Conservation (phyloP, 2,329 filamentous ascomycete genomes). For the Ampelomyces quisqualis region DNA sequence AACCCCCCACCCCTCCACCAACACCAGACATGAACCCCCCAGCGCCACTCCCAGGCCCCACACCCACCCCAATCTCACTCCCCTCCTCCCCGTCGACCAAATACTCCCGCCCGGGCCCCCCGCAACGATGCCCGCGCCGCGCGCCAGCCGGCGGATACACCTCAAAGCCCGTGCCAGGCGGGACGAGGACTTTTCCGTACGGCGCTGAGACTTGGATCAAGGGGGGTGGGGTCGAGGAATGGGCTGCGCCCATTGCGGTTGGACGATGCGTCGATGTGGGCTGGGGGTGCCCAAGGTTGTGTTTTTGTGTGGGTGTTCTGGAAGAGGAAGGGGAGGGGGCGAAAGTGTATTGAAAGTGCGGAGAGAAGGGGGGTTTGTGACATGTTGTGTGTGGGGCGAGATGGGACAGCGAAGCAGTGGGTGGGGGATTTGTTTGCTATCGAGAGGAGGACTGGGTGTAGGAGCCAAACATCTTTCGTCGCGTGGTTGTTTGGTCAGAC, state of each 20-base stretch:
- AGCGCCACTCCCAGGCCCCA: neutral
- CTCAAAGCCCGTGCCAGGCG: constrained; percentile 5
- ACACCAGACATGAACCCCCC: no score
- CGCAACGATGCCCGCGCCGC: neutral
- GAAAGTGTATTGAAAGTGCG: no score
- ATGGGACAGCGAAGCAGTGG: neutral
- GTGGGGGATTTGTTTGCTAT: neutral
- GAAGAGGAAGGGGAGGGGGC: neutral
- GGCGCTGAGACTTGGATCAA: constrained; percentile 26
- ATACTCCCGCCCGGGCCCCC: neutral
- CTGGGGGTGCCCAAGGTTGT: neutral
- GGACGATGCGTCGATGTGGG: neutral
- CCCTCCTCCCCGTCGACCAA: neutral
- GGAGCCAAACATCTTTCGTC: neutral
- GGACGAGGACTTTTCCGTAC: constrained; percentile 22
- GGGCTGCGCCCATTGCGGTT: constrained; percentile 22
- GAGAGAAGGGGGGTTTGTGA: neutral
- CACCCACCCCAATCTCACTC: neutral
- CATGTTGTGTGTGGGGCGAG: neutral
- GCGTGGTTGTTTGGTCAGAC: no score
- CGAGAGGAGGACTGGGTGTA: neutral
- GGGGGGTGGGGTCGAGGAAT: constrained; percentile 26
- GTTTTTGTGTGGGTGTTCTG: neutral
- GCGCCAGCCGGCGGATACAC: neutral
- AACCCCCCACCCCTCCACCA: constrained; percentile 2